A percentile compares a stretch with the other conserved stretches of the same genome.
Conservation (phyloP, 345 rosid genomes). For the Eucalyptus curtisii region DNA sequence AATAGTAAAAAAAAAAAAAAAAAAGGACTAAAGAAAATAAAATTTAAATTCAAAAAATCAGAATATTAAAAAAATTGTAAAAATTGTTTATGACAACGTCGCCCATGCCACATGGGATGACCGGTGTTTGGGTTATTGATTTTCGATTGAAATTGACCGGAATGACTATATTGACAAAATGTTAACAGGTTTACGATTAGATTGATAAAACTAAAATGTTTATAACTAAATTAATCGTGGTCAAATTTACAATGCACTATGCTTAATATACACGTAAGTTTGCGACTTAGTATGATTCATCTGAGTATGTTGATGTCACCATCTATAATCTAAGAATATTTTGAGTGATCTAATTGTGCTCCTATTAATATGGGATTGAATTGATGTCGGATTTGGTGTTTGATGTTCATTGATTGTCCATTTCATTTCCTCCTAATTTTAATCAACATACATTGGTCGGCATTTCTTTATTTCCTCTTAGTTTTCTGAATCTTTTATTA, state of each 20-base stretch:
- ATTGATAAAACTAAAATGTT: not conserved
- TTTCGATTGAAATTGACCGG: not conserved
- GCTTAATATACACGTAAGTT: not conserved
- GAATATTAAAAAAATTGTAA: too few relatives aligned
- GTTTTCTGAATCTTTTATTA: not conserved
- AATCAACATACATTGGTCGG: not conserved
- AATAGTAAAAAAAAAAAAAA: too few relatives aligned
- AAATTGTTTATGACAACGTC: too few relatives aligned
- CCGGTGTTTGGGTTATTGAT: accelerated
- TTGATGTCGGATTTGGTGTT: not conserved
- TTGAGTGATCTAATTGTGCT: not conserved
- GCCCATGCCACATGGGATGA: too few relatives aligned
- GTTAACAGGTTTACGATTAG: accelerated
- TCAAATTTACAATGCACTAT: not conserved
- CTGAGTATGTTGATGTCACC: not conserved
- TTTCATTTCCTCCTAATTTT: not conserved
- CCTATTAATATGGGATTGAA: not conserved
- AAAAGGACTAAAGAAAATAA: too few relatives aligned
- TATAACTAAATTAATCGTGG: too few relatives aligned
- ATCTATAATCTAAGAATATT: not conserved
- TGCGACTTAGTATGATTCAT: not conserved
- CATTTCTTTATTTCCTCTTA: not conserved
- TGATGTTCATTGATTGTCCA: not conserved
- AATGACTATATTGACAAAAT: not conserved
- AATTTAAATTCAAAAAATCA: too few relatives aligned